Evolutionary conservation across 768 basidiomycete species (phyloP).

Genomic region (Trametes gibbosa): DNA sequence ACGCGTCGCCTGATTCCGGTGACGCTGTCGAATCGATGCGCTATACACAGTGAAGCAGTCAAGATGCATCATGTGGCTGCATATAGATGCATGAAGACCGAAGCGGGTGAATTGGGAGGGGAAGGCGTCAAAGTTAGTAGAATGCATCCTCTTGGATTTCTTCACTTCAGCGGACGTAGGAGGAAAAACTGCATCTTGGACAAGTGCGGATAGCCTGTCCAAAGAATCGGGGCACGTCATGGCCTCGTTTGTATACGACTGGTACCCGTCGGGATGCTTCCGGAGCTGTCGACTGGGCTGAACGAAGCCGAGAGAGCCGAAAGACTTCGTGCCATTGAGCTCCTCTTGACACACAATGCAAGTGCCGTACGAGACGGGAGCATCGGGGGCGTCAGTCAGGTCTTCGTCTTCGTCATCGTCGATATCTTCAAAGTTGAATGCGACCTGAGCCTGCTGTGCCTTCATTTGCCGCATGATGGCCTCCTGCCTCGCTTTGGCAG

Average conservation of each 20-base stretch:
- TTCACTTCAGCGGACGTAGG: slow-evolving; percentile 49
- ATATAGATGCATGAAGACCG: slow-evolving; percentile 83
- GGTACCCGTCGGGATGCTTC: slow-evolving; percentile 66
- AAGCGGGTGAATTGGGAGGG: slow-evolving; percentile 72
- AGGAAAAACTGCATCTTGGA: slow-evolving; percentile 42
- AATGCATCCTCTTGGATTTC: slow-evolving; percentile 40
- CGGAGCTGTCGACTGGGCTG: slow-evolving; percentile 87
- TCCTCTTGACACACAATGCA: slow-evolving; percentile 99
- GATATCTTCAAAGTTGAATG: slow-evolving; percentile 70
- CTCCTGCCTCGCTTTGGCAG: slow-evolving; percentile 88
- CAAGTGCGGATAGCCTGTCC: slow-evolving; percentile 45
- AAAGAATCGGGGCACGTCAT: slow-evolving; percentile 61
- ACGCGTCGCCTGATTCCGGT: slow-evolving; percentile 82
- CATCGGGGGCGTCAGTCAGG: slow-evolving; percentile 46
- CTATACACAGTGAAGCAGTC: slow-evolving; percentile 92
- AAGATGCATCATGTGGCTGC: slow-evolving; percentile 96
- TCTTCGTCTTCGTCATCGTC: slow-evolving; percentile 72
- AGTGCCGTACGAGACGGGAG: slow-evolving; percentile 69
- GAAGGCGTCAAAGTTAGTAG: slow-evolving; percentile 70
- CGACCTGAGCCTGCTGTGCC: slow-evolving; percentile 84
- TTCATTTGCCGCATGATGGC: slow-evolving; percentile 97
- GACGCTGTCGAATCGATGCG: slow-evolving; percentile 80
- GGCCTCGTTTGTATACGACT: slow-evolving; percentile 66
- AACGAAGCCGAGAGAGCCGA: slow-evolving; percentile 83
- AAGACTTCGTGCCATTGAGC: slow-evolving; percentile 65